Conservation (phyloP, 2,329 filamentous ascomycete genomes). For the Chaetomium globosum region DNA sequence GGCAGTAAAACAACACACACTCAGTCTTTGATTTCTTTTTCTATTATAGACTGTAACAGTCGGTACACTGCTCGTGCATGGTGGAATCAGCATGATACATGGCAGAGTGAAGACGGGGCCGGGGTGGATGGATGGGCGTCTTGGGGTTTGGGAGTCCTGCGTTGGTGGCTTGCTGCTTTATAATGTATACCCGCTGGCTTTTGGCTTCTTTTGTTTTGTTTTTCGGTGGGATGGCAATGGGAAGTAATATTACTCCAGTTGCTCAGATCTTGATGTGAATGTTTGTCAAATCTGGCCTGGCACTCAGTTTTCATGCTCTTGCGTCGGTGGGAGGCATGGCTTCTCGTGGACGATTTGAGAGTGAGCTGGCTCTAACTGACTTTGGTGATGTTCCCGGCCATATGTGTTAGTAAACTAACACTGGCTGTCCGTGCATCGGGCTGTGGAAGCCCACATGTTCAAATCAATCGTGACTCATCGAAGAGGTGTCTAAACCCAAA, state of each 20-base stretch:
- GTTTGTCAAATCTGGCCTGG: background rate
- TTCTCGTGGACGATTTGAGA: too few species aligned
- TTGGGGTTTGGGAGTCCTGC: background rate
- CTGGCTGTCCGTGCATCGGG: too few species aligned
- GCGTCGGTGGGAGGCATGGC: background rate
- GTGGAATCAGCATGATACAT: conserved; percentile 10
- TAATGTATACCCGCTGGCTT: conserved; percentile 15
- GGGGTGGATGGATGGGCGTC: background rate
- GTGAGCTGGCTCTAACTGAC: too few species aligned
- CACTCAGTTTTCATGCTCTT: background rate
- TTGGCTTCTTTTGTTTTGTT: background rate
- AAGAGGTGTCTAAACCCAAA: too few species aligned
- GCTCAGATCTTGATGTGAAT: background rate
- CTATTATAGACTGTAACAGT: conserved; percentile 10
- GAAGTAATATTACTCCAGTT: background rate
- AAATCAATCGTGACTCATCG: too few species aligned
- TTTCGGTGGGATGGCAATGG: background rate
- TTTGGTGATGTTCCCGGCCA: too few species aligned
- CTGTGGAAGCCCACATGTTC: too few species aligned
- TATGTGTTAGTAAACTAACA: too few species aligned
- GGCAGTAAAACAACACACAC: background rate
- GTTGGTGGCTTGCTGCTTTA: conserved; percentile 7
- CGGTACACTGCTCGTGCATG: background rate
- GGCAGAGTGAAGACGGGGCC: background rate
- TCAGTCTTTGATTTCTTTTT: background rate